Evolutionary conservation across 192 early-diverging fungal species (phyloP), one percentile per base, ranked within the genome.

Genomic region (Chytriomyces sp.): DNA sequence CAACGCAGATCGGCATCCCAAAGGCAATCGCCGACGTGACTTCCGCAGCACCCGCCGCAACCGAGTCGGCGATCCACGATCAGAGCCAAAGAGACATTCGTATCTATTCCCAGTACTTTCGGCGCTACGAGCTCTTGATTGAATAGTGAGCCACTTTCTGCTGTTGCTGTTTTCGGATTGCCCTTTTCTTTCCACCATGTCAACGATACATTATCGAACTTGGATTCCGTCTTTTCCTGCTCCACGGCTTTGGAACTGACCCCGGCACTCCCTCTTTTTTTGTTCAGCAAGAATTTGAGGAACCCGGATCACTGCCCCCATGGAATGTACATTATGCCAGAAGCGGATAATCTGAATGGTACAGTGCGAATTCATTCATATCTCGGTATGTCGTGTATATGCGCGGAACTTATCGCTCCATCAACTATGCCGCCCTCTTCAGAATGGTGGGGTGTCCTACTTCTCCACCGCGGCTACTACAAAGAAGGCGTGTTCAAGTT

Each of bases 391-490:
- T 35, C 35, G 4, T 44, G 16, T 35, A n/a, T 16, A 23, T 16
- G 23, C 64, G 10, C 9, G 46, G 20, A 81, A 28, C 59, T 35
- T 0, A 35, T 35, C 35, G 35, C 35, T 35, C 35, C 35, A 4
- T 35, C 35, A 35, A 1, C 28, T 13, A 13, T 50, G 20, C 13
- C 3, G 26, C 62, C 67, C 35, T 5, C n/a, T 16, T 7, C 64
- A 90, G 93, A 88, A 64, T 96, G 95, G 95, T 89, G 92, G 75
- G 96, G 94, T 0, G 90, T 91, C 6, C 81, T 97, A 45, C 95
- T 96, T 81, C 83, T 97, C 45, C 93, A 96, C 81, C 91, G 93
- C 45, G 96, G 96, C 45, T 96, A 91, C 82, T 97, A 95, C 83
- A 89, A 90, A 45, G 91, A 93, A 61, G 95, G 91, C 0, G 94